Evolutionary conservation across 2,329 filamentous ascomycete species (phyloP), one percentile per base, ranked within the genome.

Genomic region (Ploettnerulaceae sp.): DNA sequence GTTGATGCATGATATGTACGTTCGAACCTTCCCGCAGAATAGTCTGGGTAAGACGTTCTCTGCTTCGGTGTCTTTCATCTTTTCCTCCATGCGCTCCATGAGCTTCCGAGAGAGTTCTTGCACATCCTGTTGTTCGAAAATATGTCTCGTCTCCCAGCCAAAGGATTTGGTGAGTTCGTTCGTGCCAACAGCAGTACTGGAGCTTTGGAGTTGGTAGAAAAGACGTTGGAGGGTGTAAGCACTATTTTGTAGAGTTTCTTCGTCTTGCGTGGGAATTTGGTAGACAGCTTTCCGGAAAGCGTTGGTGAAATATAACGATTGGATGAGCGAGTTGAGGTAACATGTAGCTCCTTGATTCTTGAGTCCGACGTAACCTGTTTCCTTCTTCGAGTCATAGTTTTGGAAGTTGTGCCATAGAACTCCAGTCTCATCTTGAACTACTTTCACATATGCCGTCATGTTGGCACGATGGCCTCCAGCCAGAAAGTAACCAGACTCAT

Each of bases 341-440:
- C 87, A 93, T 1, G 87, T 93, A 39, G 93, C 93, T 54, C 93
- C 93, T 67, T 97, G 93, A 62, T 98, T 98, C 67, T 93, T 93
- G 44, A 98, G 73, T 2, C 93, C 93, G 32, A 98, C 93, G 71
- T 90, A 97, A 47, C 93, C 93, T 0, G 93, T 98, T 69, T 96
- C 90, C 65, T 93, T 95, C 71, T 97, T 98, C n/a, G 93, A 97
- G 65, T 98, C 90, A 66, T 98, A 98, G 69, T 91, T 90, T 64
- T 81, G 75, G 66, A 95, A 91, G 68, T 88, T 93, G 69, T 94
- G 88, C 88, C 88, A 95, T 48, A 95, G 65, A 4, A 93, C 88
- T 45, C 88, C 88, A 1, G 88, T 95, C 53, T 90, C 88, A 60
- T 95, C 88, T 61, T 93, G 86, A 38, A 93, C 81, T 39, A 93